Evolutionary conservation across 164 flowering plant species (phyloP).

Genomic region (Saururus chinensis): DNA sequence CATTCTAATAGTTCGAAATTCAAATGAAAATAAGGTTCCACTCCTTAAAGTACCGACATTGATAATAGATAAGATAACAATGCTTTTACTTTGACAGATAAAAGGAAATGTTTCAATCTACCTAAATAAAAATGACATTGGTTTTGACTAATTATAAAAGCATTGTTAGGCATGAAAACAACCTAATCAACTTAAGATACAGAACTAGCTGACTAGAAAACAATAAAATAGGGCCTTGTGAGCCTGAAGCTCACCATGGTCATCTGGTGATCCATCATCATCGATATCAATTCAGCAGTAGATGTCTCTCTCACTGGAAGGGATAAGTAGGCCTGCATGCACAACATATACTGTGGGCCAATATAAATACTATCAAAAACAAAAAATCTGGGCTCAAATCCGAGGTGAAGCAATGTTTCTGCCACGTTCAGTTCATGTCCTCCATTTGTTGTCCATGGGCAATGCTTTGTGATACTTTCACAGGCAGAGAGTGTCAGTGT

Average conservation of each 20-base stretch:
- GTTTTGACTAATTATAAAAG: too few species aligned
- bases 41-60: background rate
- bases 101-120: background rate
- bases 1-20: conserved; percentile 37
- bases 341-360: background rate
- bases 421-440: too few species aligned
- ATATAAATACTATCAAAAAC: too few species aligned
- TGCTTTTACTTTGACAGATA: background rate
- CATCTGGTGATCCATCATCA: conserved; percentile 96
- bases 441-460: too few species aligned
- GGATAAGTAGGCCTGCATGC: conserved; percentile 94
- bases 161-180: too few species aligned
- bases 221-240: background rate
- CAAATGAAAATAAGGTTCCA: background rate
- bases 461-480: too few species aligned
- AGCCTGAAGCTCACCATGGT: conserved; percentile 50
- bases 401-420: too few species aligned
- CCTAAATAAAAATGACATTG: too few species aligned
- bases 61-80: background rate
- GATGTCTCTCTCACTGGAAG: conserved; percentile 94
- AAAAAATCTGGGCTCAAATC: too few species aligned
- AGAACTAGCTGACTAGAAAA: background rate
- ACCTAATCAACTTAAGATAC: background rate
- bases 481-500: too few species aligned
- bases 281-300: conserved; percentile 82